A percentile compares a stretch with the other conserved stretches of the same genome.
Conservation (phyloP, 768 basidiomycete genomes). For the Ramaria sp. region DNA sequence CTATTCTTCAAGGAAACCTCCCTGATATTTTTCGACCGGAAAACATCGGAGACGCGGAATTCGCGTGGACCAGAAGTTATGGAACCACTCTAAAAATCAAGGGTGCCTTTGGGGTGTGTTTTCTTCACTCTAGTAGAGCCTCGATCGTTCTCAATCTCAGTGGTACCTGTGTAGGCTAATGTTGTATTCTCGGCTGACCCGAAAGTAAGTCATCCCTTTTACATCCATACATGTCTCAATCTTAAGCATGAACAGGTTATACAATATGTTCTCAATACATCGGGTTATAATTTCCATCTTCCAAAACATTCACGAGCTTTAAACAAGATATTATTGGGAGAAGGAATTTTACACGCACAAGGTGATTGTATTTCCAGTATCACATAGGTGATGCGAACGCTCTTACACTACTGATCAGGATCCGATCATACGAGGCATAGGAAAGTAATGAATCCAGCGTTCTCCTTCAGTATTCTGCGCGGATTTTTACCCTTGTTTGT, state of each 20-base stretch:
- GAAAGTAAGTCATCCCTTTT: not conserved
- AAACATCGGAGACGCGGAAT: slow-evolving; percentile 15
- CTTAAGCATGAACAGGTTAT: slow-evolving; percentile 12
- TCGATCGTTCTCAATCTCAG: not conserved
- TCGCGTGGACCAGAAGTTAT: slow-evolving; percentile 13
- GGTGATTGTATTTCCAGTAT: not conserved
- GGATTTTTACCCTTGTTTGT: not conserved
- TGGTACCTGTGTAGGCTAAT: too few relatives aligned
- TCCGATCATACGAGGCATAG: too few relatives aligned
- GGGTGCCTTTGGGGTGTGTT: too few relatives aligned
- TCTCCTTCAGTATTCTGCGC: too few relatives aligned
- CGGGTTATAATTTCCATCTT: slow-evolving; percentile 17
- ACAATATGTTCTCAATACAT: slow-evolving; percentile 20
- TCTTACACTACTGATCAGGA: too few relatives aligned
- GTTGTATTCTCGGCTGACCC: too few relatives aligned
- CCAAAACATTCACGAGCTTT: not conserved
- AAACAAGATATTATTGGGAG: not conserved
- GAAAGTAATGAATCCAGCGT: too few relatives aligned
- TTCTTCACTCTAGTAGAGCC: slow-evolving; percentile 12
- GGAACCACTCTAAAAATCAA: slow-evolving; percentile 15
- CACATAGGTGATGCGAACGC: too few relatives aligned
- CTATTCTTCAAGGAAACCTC: too few relatives aligned
- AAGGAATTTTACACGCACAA: too few relatives aligned
- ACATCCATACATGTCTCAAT: not conserved
- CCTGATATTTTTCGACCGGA: slow-evolving; percentile 1